phyloP scores from a whole-genome alignment of 1,139 yeast genomes.

The Yarrowia galli region DNA sequence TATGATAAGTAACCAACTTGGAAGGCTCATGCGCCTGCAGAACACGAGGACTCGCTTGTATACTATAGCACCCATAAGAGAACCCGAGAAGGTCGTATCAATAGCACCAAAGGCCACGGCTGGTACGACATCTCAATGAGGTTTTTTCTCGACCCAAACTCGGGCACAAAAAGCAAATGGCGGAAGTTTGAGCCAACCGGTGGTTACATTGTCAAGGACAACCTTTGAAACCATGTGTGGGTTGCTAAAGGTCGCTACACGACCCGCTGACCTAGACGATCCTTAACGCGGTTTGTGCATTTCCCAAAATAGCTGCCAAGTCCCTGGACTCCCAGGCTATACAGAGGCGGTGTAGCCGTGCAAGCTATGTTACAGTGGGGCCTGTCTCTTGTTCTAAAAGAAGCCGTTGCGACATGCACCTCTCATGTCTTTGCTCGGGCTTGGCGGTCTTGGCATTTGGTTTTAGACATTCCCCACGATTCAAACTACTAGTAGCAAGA shows the following conservation, averaged over 20 bases:
- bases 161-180: neutral
- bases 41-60: neutral
- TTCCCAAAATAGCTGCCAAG: neutral
- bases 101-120: constrained; percentile 5
- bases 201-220: neutral
- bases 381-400: neutral
- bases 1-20: constrained; percentile 1
- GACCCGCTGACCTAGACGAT: neutral
- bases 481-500: neutral
- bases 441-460: constrained; percentile 16
- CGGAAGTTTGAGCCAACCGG: neutral
- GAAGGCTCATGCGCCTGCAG: neutral
- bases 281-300: constrained; percentile 4
- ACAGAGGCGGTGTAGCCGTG: neutral
- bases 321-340: constrained; percentile 1
- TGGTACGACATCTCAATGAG: constrained; percentile 18
- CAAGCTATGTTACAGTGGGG: constrained; percentile 6
- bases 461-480: neutral
- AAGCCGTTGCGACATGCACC: constrained; percentile 12
- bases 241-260: constrained; percentile 4
- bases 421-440: neutral
- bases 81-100: neutral
- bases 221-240: neutral
- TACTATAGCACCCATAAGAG: neutral
- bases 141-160: constrained; percentile 1